Evolutionary conservation across 768 basidiomycete genomes (phyloP).

Genomic region (Pulveroboletus sp.): DNA sequence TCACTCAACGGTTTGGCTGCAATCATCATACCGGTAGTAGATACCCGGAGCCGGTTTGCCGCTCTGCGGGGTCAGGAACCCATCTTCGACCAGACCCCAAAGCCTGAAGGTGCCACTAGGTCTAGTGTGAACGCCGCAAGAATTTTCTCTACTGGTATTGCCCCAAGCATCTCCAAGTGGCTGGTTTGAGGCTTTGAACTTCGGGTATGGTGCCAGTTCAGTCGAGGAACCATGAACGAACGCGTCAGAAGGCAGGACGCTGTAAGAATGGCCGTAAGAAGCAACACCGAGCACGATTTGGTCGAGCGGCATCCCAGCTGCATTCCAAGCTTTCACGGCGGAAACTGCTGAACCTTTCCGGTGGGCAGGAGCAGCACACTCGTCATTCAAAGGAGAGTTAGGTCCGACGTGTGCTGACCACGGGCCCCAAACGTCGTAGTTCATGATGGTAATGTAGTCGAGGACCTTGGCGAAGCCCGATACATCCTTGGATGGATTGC

Average conservation of each 20-base stretch:
- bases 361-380: constrained; percentile 56
- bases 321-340: constrained; percentile 67
- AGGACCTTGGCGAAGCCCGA: constrained; percentile 68
- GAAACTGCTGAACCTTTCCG: constrained; percentile 72
- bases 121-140: constrained; percentile 47
- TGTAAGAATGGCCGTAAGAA: constrained; percentile 76
- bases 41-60: constrained; percentile 41
- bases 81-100: constrained; percentile 55
- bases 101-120: constrained; percentile 56
- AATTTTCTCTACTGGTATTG: constrained; percentile 41
- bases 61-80: constrained; percentile 44
- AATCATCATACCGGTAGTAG: constrained; percentile 54
- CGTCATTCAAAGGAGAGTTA: constrained; percentile 77
- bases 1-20: constrained; percentile 65
- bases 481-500: constrained; percentile 62
- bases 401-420: constrained; percentile 60
- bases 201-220: constrained; percentile 44
- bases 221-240: constrained; percentile 32
- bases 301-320: constrained; percentile 65
- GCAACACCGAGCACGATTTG: constrained; percentile 81
- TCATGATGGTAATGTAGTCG: constrained; percentile 62
- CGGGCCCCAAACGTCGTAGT: constrained; percentile 59
- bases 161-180: constrained; percentile 60
- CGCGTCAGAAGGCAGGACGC: constrained; percentile 37
- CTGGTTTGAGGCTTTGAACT: constrained; percentile 42